phyloP scores from a whole-genome alignment of 805 yeast species.

The Sugiyamaella americana region DNA sequence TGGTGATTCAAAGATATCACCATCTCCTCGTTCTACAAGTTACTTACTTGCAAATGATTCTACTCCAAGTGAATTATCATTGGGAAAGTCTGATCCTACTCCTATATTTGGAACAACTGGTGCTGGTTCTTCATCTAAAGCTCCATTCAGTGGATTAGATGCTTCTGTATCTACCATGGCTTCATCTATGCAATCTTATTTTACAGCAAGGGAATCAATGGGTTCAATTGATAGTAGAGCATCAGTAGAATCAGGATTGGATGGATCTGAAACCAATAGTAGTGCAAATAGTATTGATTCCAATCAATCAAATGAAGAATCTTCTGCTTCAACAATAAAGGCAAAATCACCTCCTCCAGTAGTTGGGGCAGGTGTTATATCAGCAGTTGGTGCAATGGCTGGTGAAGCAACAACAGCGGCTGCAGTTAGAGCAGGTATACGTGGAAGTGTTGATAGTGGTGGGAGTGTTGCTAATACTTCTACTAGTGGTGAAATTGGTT shows the following conservation, averaged over 20 bases:
- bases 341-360: background rate
- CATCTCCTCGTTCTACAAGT: background rate
- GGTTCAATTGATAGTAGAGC: no score
- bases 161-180: background rate
- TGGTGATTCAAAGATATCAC: background rate
- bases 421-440: no score
- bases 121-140: background rate
- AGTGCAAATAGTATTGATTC: no score
- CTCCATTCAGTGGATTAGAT: background rate
- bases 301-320: background rate
- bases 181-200: background rate
- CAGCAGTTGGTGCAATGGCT: no score
- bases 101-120: background rate
- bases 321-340: background rate
- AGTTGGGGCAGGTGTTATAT: no score
- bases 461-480: no score
- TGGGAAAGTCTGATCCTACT: background rate
- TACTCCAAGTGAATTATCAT: background rate
- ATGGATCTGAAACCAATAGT: no score
- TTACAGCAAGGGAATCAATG: background rate
- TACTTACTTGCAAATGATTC: background rate
- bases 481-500: no score
- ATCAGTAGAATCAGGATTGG: no score
- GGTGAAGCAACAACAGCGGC: no score
- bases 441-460: no score